Evolutionary conservation across 176 grass and related monocot genomes (phyloP).

Genomic region (Cymbopogon citratus): DNA sequence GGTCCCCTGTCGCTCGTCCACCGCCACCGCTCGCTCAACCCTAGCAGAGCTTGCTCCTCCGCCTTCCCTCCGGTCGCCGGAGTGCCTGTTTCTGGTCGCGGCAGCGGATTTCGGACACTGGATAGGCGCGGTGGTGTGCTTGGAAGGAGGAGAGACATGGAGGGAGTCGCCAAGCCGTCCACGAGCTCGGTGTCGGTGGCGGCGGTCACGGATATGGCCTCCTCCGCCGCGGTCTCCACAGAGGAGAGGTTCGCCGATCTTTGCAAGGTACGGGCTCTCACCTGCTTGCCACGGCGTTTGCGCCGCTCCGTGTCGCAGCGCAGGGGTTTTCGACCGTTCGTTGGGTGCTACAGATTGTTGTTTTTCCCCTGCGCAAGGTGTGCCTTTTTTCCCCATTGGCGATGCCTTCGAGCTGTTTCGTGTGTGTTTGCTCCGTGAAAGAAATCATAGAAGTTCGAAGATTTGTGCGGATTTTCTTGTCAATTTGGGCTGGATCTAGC

Average conservation of each 20-base stretch:
- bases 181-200: constrained; percentile 4
- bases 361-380: neutral
- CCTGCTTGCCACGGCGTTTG: neutral
- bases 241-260: constrained; percentile 37
- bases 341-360: neutral
- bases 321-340: neutral
- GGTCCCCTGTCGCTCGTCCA: no score
- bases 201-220: neutral
- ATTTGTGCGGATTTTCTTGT: neutral
- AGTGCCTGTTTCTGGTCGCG: neutral
- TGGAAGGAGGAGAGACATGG: neutral
- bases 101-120: neutral
- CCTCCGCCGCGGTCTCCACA: neutral
- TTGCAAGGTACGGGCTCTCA: constrained; percentile 28
- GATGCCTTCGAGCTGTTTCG: neutral
- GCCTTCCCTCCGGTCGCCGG: neutral
- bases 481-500: neutral
- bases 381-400: neutral
- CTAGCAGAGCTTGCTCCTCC: neutral
- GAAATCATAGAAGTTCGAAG: no score
- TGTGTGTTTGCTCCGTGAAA: neutral
- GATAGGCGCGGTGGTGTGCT: neutral
- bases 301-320: no score
- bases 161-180: constrained; percentile 22
- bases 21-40: neutral